phyloP scores from a whole-genome alignment of 108 stramenopile genomes.

The Nitzschia putrida region DNA sequence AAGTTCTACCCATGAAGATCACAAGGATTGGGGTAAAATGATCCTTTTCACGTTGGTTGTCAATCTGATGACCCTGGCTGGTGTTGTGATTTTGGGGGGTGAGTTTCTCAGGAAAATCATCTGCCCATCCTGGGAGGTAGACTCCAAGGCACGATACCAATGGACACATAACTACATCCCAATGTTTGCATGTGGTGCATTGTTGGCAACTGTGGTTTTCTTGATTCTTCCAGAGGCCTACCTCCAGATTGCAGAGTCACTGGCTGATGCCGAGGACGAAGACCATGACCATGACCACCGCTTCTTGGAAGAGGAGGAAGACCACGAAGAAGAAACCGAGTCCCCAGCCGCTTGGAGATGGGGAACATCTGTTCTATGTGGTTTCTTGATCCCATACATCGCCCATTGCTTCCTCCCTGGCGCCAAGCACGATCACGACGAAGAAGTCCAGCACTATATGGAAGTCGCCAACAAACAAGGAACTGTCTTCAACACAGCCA shows the following conservation, averaged over 20 bases:
- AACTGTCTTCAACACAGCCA: neutral
- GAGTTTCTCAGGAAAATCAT: conserved; percentile 19
- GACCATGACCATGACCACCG: conserved; percentile 30
- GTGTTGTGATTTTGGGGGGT: conserved; percentile 43
- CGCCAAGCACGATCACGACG: neutral
- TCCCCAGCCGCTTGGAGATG: conserved; percentile 53
- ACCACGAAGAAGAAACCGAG: conserved; percentile 38
- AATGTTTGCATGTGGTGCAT: conserved; percentile 63
- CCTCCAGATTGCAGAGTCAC: conserved; percentile 31
- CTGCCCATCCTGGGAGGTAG: neutral
- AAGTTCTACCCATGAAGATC: no score
- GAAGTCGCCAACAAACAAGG: neutral
- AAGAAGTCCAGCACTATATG: neutral
- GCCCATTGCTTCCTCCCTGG: neutral
- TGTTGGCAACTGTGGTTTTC: conserved; percentile 70
- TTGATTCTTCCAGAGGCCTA: conserved; percentile 62
- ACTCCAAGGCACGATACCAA: neutral
- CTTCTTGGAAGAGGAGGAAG: conserved; percentile 40
- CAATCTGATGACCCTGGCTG: conserved; percentile 54
- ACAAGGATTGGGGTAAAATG: conserved; percentile 59
- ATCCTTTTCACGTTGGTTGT: conserved; percentile 49
- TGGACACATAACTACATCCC: conserved; percentile 28
- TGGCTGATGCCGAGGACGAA: neutral
- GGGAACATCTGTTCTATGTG: conserved; percentile 66
- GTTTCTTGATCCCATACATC: conserved; percentile 59